These are phyloP conservation scores for Daedalea quercina DNA, from an alignment of 768 basidiomycete species.

Conservation along the genomic window DNA sequence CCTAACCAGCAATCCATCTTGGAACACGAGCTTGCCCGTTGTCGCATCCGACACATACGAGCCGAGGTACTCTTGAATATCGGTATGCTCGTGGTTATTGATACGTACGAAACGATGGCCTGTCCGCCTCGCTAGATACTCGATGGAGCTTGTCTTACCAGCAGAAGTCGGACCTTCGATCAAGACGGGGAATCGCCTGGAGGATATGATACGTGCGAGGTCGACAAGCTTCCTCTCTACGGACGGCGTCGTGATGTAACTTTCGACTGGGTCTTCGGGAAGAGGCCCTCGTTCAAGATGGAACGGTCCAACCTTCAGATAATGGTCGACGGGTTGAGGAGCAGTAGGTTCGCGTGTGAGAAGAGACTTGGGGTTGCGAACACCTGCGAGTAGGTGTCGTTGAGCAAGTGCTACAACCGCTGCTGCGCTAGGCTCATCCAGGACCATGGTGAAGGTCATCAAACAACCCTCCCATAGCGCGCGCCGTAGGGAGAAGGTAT, in stretches of 20 bases:
- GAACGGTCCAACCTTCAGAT: conserved; percentile 86
- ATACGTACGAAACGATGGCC: conserved; percentile 96
- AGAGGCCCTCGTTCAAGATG: conserved; percentile 78
- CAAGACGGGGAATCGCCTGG: conserved; percentile 85
- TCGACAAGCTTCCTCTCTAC: conserved; percentile 92
- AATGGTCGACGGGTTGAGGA: conserved; percentile 45
- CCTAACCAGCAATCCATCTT: conserved; percentile 89
- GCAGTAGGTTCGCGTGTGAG: conserved; percentile 61
- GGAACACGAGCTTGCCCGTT: conserved; percentile 92
- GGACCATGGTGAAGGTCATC: conserved; percentile 97
- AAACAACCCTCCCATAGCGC: conserved; percentile 94
- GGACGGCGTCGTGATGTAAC: conserved; percentile 93
- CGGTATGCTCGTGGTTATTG: conserved; percentile 99
- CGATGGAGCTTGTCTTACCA: conserved; percentile 95
- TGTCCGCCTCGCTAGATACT: conserved; percentile 88
- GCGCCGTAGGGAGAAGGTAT: conserved; percentile 72
- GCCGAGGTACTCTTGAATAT: conserved; percentile 97
- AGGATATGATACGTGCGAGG: conserved; percentile 86
- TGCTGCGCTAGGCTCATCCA: conserved; percentile 67
- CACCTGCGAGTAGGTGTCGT: conserved; percentile 69
- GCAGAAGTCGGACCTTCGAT: conserved; percentile 98
- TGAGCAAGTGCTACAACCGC: conserved; percentile 64
- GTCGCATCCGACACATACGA: conserved; percentile 90
- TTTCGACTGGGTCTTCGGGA: conserved; percentile 54
- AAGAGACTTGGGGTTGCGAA: conserved; percentile 74